Evolutionary conservation across 2,329 filamentous ascomycete genomes (phyloP).

Genomic region (Neonectria hederae): DNA sequence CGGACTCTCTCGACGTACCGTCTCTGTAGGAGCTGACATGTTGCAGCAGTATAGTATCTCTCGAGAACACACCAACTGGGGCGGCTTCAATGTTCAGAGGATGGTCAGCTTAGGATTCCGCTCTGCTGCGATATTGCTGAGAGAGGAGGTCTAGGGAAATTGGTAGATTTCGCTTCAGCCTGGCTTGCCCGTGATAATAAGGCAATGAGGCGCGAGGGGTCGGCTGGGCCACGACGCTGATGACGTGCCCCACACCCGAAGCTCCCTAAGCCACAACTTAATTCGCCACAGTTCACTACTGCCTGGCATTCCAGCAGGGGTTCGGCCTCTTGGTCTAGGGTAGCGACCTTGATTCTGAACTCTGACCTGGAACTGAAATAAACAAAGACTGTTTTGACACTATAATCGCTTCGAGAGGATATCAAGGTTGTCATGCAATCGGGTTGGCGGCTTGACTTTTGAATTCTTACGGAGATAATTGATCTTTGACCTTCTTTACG

Average conservation of each 20-base stretch:
- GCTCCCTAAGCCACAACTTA: conserved; percentile 37
- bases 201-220: conserved; percentile 45
- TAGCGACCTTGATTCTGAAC: background rate
- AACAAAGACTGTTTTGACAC: background rate
- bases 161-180: conserved; percentile 42
- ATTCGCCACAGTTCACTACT: conserved; percentile 37
- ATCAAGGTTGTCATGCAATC: background rate
- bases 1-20: conserved; percentile 51
- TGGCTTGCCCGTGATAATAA: conserved; percentile 42
- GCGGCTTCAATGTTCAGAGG: conserved; percentile 15
- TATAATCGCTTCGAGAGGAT: background rate
- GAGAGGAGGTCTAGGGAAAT: conserved; percentile 34
- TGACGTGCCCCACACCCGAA: conserved; percentile 51
- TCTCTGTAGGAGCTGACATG: conserved; percentile 56
- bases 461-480: background rate
- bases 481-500: background rate
- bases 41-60: conserved; percentile 11
- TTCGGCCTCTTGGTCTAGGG: conserved; percentile 7
- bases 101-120: conserved; percentile 2
- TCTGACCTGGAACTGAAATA: background rate
- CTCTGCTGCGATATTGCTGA: conserved; percentile 11
- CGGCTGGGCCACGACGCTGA: conserved; percentile 45
- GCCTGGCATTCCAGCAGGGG: conserved; percentile 7
- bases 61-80: conserved; percentile 2
- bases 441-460: background rate